Evolutionary conservation across 75 land plant species (phyloP).

Genomic region (Sequoiadendron giganteum): DNA sequence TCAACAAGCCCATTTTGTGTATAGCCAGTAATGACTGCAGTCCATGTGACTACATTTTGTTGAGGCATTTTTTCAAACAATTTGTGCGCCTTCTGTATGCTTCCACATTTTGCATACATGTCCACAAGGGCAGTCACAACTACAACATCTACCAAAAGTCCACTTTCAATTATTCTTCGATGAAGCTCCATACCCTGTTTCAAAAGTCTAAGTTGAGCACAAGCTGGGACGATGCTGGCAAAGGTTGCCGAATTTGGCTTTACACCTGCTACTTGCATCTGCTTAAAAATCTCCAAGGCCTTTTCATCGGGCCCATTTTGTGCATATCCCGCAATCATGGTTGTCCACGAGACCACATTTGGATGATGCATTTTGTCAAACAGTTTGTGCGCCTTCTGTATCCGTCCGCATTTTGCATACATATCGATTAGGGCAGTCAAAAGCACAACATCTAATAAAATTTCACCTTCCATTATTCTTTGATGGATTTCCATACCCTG

Average conservation of each 20-base stretch:
- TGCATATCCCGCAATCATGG: constrained; percentile 59
- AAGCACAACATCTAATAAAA: not conserved
- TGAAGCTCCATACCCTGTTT: constrained; percentile 20
- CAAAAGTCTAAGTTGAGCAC: constrained; percentile 19
- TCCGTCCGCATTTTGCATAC: constrained; percentile 67
- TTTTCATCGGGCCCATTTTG: constrained; percentile 37
- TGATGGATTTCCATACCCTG: constrained; percentile 3
- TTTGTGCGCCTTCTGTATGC: constrained; percentile 17
- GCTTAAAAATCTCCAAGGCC: constrained; percentile 40
- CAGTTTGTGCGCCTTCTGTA: constrained; percentile 34
- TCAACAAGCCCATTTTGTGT: not conserved
- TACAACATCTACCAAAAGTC: constrained; percentile 13
- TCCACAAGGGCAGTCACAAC: constrained; percentile 17
- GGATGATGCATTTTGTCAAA: constrained; percentile 37
- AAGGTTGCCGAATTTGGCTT: constrained; percentile 52
- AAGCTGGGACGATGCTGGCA: constrained; percentile 53
- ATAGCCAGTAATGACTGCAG: constrained; percentile 16
- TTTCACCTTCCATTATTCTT: not conserved
- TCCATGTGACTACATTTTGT: constrained; percentile 33
- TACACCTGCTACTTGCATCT: constrained; percentile 48
- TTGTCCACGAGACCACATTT: constrained; percentile 72
- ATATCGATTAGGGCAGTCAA: constrained; percentile 37
- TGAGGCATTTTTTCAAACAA: constrained; percentile 18
- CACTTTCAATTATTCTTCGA: not conserved
- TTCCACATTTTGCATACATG: constrained; percentile 36